Base-by-base conservation (phyloP, 2,329 filamentous ascomycete genomes). In the Ophiocordyceps camponoti-rufipedis region DNA sequence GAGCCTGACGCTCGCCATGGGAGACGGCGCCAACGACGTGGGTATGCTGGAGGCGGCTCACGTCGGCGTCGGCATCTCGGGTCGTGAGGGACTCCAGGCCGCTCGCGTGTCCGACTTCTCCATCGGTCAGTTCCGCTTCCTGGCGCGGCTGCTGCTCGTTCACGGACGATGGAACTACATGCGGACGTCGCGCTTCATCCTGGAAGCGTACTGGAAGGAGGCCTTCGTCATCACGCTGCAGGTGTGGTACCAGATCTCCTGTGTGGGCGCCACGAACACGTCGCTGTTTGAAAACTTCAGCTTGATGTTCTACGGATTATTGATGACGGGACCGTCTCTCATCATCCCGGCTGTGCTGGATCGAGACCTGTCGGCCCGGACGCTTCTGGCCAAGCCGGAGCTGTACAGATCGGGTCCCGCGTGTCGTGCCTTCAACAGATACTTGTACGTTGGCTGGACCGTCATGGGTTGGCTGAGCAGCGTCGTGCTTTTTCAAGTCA, bases 271-370 rank as follows among this genome's bases (percentile, higher is more conserved):
- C 58, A 93, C 84, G 0, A 88, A 88, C 1, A 94, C 88, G 0
- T 91, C 83, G 45, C 69, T 96, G 18, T 95, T 94, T 65, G 86
- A 96, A 60, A 76, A 76, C 1, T 89, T 83, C 65, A 85, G 81
- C 51, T 63, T 96, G 56, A 91, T 83, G 42, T 86, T 94, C 58
- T 89, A 94, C 66, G 96, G 95, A 57, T 91, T 85, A 1, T 72
- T 95, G 12, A 96, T 96, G 61, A 95, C 89, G 0, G 91, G 83
- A 47, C 67, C 95, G 2, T 80, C 82, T 39, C 84, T 91, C 23
- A 93, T 96, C 50, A 82, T 91, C 54, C 74, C 93, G 50, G 89
- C 87, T 11, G 82, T 94, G n/a, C 94, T 91, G 64, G 88, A 94
- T 57, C 86, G 94, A 58, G 89, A 96, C 56, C 71, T 96, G 2